Evolutionary conservation across 2,329 filamentous ascomycete genomes (phyloP), one percentile per base, ranked within the genome.

Genomic region (Sporothrix brunneoviolacea): DNA sequence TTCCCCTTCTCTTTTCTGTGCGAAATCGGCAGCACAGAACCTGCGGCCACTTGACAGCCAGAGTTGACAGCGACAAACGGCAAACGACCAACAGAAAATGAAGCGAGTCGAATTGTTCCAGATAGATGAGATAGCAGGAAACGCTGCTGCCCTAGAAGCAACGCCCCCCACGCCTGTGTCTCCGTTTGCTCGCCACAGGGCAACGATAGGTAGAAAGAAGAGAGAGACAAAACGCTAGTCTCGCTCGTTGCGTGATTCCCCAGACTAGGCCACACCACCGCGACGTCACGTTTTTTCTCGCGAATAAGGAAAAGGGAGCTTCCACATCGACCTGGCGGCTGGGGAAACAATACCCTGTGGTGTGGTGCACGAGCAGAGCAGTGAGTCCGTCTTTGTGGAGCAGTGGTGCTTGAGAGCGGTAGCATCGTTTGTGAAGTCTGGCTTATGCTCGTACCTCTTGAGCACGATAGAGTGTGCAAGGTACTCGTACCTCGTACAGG

Each of bases 51-150:
- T 16, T n/a, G 32, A 15, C 21, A n/a, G 36, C 42, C 19, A n/a
- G n/a, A 9, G 19, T 36, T 27, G 42, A 45, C 36, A 46, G 43
- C 37, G 43, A 46, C 33, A 46, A 46, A 37, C 33, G 8, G 41
- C 30, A 35, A 44, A 12, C 24, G 22, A 15, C 41, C 9, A 44
- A 44, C 30, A 35, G 19, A 21, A 13, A 4, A 13, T 5, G 41
- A n/a, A n/a, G n/a, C n/a, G n/a, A n/a, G n/a, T n/a, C n/a, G n/a
- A n/a, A n/a, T n/a, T n/a, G n/a, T 5, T 28, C 24, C 24, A 6
- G 24, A 28, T 44, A 36, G 22, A 24, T 4, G 22, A 21, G 36
- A n/a, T 4, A 38, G n/a, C 24, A 15, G 8, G 15, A n/a, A n/a
- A n/a, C n/a, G n/a, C n/a, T n/a, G n/a, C n/a, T n/a, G n/a, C n/a